Conservation (phyloP, 1,284 basidiomycete species). For the Marasmius tenuissimus region DNA sequence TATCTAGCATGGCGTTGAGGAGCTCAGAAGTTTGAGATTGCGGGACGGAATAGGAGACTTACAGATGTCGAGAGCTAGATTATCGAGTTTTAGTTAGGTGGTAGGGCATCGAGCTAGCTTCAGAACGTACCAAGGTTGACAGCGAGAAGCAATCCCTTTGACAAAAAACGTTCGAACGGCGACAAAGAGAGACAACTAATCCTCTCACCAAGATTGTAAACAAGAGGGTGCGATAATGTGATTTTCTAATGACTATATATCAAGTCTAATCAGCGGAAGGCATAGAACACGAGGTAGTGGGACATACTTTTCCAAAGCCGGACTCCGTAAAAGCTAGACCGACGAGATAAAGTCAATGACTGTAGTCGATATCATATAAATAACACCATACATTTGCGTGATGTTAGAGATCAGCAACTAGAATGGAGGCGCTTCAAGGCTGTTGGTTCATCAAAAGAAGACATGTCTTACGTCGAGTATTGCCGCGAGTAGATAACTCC, state of each 20-base stretch:
- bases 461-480: background rate
- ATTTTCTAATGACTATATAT: background rate
- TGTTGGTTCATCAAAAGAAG: background rate
- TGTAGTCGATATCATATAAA: background rate
- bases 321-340: background rate
- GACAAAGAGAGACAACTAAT: background rate
- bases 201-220: background rate
- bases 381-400: background rate
- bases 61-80: background rate
- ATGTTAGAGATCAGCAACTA: background rate
- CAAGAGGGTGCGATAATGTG: background rate
- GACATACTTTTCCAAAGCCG: background rate
- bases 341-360: background rate
- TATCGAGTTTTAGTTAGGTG: background rate
- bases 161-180: background rate
- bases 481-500: background rate
- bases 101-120: background rate
- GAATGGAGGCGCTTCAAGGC: background rate
- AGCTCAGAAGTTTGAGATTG: background rate
- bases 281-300: background rate
- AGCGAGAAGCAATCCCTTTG: background rate
- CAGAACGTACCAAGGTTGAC: background rate
- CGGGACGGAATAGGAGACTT: background rate
- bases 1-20: background rate
- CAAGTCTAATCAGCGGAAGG: background rate